Evolutionary conservation across 2,329 filamentous ascomycete genomes (phyloP), one percentile per base, ranked within the genome.

Genomic region (Fusarium globosum): DNA sequence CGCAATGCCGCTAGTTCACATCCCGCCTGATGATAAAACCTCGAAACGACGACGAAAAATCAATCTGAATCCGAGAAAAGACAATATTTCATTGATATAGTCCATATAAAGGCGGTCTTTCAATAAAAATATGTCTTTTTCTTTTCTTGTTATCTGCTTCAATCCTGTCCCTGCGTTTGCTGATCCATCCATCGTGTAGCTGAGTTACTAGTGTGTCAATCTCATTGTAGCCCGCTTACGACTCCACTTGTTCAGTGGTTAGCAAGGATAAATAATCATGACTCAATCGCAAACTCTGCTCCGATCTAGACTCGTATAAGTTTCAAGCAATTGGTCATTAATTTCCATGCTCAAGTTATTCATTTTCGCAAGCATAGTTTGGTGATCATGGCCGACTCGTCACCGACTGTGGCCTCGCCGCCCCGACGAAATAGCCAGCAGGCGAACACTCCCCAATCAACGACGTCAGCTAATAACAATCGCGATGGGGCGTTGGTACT

Each of bases 211-310:
- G 23, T 42, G 36, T 23, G 26, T 26, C 18, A 45, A 13, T 33
- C 35, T 35, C 20, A 46, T 26, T 45, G n/a, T 26, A 42, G n/a
- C 38, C 53, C 18, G 16, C 52, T 55, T 55, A 55, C 35, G 23
- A 28, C 36, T 57, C 36, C 57, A 53, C 48, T 4, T 30, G 7
- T 46, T 51, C 23, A 35, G 41, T 30, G 20, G 23, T 61, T 61
- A 61, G 57, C 46, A 61, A 48, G 49, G 23, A 66, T 64, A 64
- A 35, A 45, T 52, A 67, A 67, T 48, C 60, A 52, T 67, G 64
- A 67, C 51, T 67, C 64, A 65, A 49, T 28, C n/a, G 39, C 52
- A 58, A 36, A 57, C 23, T 58, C 49, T 58, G 35, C 60, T 65
- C 49, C 18, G 23, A 45, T 39, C 33, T 18, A 38, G 26, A 30